Evolutionary conservation across 2,329 filamentous ascomycete genomes (phyloP).

Genomic region (Aspergillus sp.): DNA sequence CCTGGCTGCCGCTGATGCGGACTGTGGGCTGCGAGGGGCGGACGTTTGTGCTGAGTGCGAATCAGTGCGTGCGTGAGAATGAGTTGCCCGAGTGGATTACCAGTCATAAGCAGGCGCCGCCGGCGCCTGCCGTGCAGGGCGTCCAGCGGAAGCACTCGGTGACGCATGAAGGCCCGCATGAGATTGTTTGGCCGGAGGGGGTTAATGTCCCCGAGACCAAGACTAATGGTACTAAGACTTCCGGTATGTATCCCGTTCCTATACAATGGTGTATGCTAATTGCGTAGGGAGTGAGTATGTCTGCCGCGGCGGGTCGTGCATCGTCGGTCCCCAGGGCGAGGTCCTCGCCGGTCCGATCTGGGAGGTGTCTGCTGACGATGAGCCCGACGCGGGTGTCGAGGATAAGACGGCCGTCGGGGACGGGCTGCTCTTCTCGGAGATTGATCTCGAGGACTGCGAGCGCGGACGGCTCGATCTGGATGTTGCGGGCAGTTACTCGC

Average conservation of each 20-base stretch:
- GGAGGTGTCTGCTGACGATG: conserved; percentile 55
- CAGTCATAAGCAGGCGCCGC: conserved; percentile 8
- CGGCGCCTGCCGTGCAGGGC: neutral
- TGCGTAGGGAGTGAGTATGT: conserved; percentile 48
- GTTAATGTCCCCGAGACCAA: neutral
- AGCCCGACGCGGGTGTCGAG: conserved; percentile 54
- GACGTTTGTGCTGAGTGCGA: conserved; percentile 81
- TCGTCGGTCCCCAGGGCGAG: conserved; percentile 77
- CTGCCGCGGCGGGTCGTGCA: conserved; percentile 76
- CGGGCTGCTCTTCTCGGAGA: conserved; percentile 66
- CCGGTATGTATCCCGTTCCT: no score
- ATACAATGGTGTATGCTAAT: no score
- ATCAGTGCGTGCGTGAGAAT: conserved; percentile 70
- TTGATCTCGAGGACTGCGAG: conserved; percentile 86
- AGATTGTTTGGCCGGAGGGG: conserved; percentile 45
- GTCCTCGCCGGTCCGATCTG: conserved; percentile 78
- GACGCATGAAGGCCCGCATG: conserved; percentile 43
- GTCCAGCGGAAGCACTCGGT: conserved; percentile 21
- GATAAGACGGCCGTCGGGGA: conserved; percentile 15
- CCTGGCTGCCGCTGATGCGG: conserved; percentile 79
- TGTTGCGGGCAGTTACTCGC: conserved; percentile 80
- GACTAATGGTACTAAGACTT: neutral
- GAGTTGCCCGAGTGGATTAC: conserved; percentile 60
- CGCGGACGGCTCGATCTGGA: conserved; percentile 80
- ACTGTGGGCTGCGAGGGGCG: conserved; percentile 79